Percentiles rank a stretch among this genome's conserved stretches.
phyloP scores from a whole-genome alignment of 169 alveolate species.

The Theileria equi region DNA sequence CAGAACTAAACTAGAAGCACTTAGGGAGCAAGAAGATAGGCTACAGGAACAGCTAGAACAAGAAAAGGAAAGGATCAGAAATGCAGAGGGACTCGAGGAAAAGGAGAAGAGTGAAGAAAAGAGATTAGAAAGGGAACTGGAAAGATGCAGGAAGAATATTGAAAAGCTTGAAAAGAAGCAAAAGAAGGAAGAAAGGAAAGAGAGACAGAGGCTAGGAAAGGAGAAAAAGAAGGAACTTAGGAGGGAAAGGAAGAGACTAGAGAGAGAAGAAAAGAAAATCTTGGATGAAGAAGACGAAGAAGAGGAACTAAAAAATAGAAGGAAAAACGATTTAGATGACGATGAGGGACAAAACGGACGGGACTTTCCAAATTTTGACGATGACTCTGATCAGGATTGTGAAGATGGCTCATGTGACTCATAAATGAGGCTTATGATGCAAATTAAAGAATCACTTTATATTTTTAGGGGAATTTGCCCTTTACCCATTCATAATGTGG shows the following conservation, averaged over 20 bases:
- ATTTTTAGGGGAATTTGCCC: too few species aligned
- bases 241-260: constrained; percentile 1
- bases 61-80: constrained; percentile 10
- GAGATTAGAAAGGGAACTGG: neutral
- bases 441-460: too few species aligned
- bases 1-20: constrained; percentile 5
- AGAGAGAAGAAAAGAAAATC: neutral
- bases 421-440: too few species aligned
- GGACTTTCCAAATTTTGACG: neutral
- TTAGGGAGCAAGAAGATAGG: constrained; percentile 2
- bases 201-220: neutral
- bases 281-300: neutral
- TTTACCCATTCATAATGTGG: too few species aligned
- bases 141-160: neutral
- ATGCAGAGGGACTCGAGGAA: constrained; percentile 3
- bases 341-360: neutral
- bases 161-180: neutral
- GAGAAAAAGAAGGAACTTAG: neutral
- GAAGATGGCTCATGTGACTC: too few species aligned
- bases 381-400: too few species aligned
- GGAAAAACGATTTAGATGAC: neutral
- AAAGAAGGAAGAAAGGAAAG: neutral
- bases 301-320: neutral
- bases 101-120: constrained; percentile 1
- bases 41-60: neutral